Evolutionary conservation across 2,329 filamentous ascomycete species (phyloP).

Genomic region (Gnomoniopsis sp.): DNA sequence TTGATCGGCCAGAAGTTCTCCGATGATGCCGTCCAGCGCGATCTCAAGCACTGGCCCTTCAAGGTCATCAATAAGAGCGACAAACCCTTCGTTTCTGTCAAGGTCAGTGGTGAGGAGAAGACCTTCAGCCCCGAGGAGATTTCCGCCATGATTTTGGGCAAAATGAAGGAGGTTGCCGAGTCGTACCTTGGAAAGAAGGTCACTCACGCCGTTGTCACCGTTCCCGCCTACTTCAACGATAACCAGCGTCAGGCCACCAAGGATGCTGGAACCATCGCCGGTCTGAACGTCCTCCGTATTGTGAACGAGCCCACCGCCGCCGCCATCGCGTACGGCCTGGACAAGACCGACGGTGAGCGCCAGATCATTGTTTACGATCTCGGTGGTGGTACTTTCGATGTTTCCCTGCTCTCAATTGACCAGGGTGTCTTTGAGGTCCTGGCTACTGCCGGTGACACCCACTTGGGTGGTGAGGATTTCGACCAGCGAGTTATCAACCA

Average conservation of each 20-base stretch:
- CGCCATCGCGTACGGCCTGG: constrained; percentile 89
- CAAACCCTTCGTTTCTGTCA: constrained; percentile 81
- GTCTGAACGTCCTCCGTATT: constrained; percentile 91
- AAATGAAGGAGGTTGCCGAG: constrained; percentile 84
- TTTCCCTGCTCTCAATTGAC: constrained; percentile 87
- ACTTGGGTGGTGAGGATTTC: constrained; percentile 98
- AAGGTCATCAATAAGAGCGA: constrained; percentile 85
- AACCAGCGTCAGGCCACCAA: constrained; percentile 96
- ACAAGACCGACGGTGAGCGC: constrained; percentile 79
- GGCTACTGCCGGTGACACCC: constrained; percentile 93
- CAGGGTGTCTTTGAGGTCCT: constrained; percentile 92
- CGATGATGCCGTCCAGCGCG: constrained; percentile 84
- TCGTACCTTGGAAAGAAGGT: constrained; percentile 78
- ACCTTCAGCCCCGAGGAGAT: constrained; percentile 78
- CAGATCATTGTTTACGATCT: constrained; percentile 94
- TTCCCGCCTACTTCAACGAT: constrained; percentile 98
- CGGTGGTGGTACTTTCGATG: constrained; percentile 92
- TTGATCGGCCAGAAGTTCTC: constrained; percentile 80
- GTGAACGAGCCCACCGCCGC: constrained; percentile 96
- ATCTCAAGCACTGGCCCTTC: constrained; percentile 99
- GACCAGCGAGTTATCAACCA: constrained; percentile 96
- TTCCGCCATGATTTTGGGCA: constrained; percentile 76
- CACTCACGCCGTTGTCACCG: constrained; percentile 86
- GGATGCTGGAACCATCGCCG: constrained; percentile 88
- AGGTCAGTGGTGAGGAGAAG: constrained; percentile 63